Evolutionary conservation across 2,329 filamentous ascomycete genomes (phyloP).

Genomic region (Berkeleyomyces rouxiae): DNA sequence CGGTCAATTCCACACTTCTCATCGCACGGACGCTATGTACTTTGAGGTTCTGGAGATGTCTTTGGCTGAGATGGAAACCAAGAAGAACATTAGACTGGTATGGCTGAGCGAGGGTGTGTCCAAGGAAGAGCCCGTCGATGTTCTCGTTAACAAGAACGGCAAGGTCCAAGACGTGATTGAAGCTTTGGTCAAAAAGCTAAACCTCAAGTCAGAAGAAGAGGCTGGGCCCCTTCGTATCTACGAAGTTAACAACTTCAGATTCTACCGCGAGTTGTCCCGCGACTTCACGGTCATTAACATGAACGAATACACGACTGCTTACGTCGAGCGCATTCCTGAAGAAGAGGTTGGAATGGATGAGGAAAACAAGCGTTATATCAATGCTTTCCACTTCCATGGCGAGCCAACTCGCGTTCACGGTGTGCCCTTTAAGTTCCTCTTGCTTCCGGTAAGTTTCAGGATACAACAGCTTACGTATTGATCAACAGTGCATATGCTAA

Average conservation of each 20-base stretch:
- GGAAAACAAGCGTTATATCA: constrained; percentile 44
- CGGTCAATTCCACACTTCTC: constrained; percentile 48
- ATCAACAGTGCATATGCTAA: constrained; percentile 6
- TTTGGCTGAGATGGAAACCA: constrained; percentile 79
- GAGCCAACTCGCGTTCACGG: constrained; percentile 74
- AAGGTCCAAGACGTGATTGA: constrained; percentile 62
- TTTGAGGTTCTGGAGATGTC: constrained; percentile 94
- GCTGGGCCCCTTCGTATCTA: constrained; percentile 61
- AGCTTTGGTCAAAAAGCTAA: constrained; percentile 62
- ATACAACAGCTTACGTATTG: not conserved
- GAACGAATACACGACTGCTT: constrained; percentile 70
- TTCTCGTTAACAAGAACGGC: constrained; percentile 78
- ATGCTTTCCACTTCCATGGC: constrained; percentile 82
- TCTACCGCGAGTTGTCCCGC: constrained; percentile 58
- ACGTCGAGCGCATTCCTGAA: constrained; percentile 65
- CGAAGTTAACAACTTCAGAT: constrained; percentile 67
- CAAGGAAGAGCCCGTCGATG: constrained; percentile 73
- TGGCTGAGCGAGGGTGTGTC: constrained; percentile 80
- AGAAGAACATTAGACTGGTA: constrained; percentile 69
- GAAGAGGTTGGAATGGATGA: constrained; percentile 40
- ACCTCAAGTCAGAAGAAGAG: constrained; percentile 55
- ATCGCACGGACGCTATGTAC: constrained; percentile 63
- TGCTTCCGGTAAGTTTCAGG: constrained; percentile 50
- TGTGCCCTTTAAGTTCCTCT: constrained; percentile 76
- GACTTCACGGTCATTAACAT: constrained; percentile 64